Base-by-base conservation (phyloP, 495 filamentous ascomycete species). In the Neurospora hispaniola region DNA sequence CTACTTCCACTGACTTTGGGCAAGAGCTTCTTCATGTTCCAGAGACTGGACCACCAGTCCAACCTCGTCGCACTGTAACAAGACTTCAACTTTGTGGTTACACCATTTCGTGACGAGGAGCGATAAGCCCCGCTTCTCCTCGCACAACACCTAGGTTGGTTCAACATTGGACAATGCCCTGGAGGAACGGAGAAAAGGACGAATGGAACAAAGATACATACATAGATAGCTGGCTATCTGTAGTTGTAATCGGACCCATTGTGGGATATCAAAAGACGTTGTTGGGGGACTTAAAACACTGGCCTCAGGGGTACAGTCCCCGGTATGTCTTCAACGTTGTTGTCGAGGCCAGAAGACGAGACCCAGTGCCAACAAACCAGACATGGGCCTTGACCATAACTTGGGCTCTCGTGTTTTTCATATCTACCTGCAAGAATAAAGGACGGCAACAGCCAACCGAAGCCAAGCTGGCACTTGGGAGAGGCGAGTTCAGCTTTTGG, bases 51-150 rank as follows among this genome's bases (percentile, higher is more conserved):
- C 23, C 23, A 59, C 11, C 16, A 40, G 23, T 54, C 73, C 72
- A 70, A 43, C 78, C 79, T 68, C 44, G 71, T 75, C 78, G 77
- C 80, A 81, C 80, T 81, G 80, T 81, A 48, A 40, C 42, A 71
- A 59, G 75, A 80, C 79, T 54, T 40, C 7, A 31, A 31, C 27
- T 2, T 31, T 31, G 27, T 31, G 27, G 27, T 79, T 12, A 12
- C 12, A 14, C 54, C 54, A 31, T 3, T 35, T 62, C 4, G 54
- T 38, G 35, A 38, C 35, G 35, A 38, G 4, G 18, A 44, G 7
- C n/a, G 16, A 5, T 44, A 18, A 31, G 54, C 54, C 54, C 54
- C 54, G 54, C 54, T 31, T 16, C 23, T 31, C 54, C 11, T 31
- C 16, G 54, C 54, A 62, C 54, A 12, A 23, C 46, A 54, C 20